Conservation (phyloP, 148 eudicot genomes). For the Euryodendron excelsum region DNA sequence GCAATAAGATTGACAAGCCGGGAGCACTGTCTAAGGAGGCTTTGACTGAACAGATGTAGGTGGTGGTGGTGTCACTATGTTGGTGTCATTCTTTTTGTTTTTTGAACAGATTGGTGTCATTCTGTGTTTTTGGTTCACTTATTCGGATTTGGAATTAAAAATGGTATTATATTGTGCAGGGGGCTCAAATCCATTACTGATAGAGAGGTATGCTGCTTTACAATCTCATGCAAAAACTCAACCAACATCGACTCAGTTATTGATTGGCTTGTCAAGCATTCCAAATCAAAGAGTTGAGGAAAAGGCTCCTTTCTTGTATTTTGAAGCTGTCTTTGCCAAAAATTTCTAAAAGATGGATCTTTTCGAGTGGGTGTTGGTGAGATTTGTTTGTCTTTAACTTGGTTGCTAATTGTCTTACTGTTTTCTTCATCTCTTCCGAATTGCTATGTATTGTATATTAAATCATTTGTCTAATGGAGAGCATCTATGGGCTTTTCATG, state of each 20-base stretch:
- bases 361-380: slow-evolving; percentile 11
- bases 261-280: slow-evolving; percentile 98
- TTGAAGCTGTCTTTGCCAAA: slow-evolving; percentile 22
- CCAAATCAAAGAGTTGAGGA: slow-evolving; percentile 76
- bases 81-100: not conserved
- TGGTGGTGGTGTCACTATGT: not conserved
- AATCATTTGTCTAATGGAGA: slow-evolving; percentile 1
- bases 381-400: slow-evolving; percentile 15
- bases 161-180: slow-evolving; percentile 42
- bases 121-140: not conserved
- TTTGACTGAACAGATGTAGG: slow-evolving; percentile 88
- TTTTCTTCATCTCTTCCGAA: not conserved
- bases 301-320: slow-evolving; percentile 19
- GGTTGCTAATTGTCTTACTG: slow-evolving; percentile 5
- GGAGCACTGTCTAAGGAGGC: slow-evolving; percentile 75
- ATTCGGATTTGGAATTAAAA: not conserved
- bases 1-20: slow-evolving; percentile 91
- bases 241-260: slow-evolving; percentile 91
- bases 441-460: slow-evolving; percentile 19
- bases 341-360: not conserved
- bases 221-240: slow-evolving; percentile 99
- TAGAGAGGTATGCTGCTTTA: slow-evolving; percentile 97
- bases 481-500: not conserved
- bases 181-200: slow-evolving; percentile 75
- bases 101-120: slow-evolving; percentile 51